Evolutionary conservation across 1,139 yeast genomes (phyloP).

Genomic region (Geotrichum citri-aurantii): DNA sequence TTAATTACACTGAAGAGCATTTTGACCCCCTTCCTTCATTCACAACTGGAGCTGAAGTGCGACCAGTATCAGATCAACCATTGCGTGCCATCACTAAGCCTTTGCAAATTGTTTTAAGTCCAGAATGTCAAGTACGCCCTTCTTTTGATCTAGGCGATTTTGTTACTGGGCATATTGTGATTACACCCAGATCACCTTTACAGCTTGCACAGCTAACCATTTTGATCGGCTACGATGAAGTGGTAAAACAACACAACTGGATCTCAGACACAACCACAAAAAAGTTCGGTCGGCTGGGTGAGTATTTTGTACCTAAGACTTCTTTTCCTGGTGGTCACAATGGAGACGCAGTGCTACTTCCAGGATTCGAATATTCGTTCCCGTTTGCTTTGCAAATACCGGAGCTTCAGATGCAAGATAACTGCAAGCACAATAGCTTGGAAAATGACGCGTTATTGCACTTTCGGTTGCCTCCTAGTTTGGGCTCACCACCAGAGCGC

Average conservation of each 20-base stretch:
- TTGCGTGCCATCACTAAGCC: background rate
- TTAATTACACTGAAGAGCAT: background rate
- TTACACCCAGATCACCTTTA: background rate
- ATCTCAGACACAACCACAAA: background rate
- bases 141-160: constrained; percentile 4
- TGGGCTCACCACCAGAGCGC: constrained; percentile 1
- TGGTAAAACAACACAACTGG: background rate
- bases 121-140: background rate
- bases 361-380: background rate
- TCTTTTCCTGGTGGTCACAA: background rate
- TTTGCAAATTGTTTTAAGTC: background rate
- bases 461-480: constrained; percentile 3
- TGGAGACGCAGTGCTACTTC: background rate
- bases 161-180: background rate
- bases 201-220: background rate
- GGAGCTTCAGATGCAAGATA: background rate
- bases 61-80: background rate
- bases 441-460: background rate
- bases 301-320: background rate
- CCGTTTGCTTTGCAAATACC: constrained; percentile 7
- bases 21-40: background rate
- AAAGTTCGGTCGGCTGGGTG: background rate
- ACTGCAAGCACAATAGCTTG: background rate
- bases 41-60: constrained; percentile 3
- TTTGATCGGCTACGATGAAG: constrained; percentile 1